Percentiles rank a stretch among this genome's conserved stretches.
Evolutionary conservation across 192 early-diverging fungal genomes (phyloP).

Genomic region (Backusella tarrabulga): DNA sequence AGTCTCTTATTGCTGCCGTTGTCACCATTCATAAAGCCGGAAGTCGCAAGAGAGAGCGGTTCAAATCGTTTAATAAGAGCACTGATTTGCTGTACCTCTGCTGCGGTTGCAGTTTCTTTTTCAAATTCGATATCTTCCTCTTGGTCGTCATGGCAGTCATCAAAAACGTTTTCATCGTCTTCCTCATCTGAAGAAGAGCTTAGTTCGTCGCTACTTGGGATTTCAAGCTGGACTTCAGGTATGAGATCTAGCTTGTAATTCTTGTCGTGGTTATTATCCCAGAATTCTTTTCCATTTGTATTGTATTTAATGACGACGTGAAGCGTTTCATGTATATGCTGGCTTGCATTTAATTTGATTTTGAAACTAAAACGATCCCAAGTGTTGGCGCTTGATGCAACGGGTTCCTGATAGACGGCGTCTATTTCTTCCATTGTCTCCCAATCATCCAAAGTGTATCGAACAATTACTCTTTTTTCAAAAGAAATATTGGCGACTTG

Average conservation of each 20-base stretch:
- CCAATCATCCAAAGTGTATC: conserved; percentile 83
- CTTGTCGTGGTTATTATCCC: conserved; percentile 88
- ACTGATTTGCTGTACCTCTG: not conserved
- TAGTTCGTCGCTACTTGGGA: not conserved
- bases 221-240: not conserved
- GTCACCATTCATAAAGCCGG: not conserved
- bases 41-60: not conserved
- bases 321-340: conserved; percentile 37
- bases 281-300: conserved; percentile 69
- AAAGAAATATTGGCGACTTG: conserved; percentile 88
- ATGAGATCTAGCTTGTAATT: conserved; percentile 69
- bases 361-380: conserved; percentile 20
- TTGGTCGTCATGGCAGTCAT: not conserved
- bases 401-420: conserved; percentile 61
- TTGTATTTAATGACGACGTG: conserved; percentile 64
- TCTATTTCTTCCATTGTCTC: conserved; percentile 56
- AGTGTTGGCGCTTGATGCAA: conserved; percentile 28
- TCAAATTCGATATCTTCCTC: not conserved
- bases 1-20: not conserved
- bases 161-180: not conserved
- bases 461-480: conserved; percentile 72
- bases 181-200: conserved; percentile 10
- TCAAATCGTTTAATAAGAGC: not conserved
- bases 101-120: not conserved
- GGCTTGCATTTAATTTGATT: conserved; percentile 2